Percentiles rank a stretch among this genome's conserved stretches.
These are phyloP conservation scores for Talaromyces sp. DNA, from an alignment of 2,329 filamentous ascomycete genomes.

Conservation along the genomic window DNA sequence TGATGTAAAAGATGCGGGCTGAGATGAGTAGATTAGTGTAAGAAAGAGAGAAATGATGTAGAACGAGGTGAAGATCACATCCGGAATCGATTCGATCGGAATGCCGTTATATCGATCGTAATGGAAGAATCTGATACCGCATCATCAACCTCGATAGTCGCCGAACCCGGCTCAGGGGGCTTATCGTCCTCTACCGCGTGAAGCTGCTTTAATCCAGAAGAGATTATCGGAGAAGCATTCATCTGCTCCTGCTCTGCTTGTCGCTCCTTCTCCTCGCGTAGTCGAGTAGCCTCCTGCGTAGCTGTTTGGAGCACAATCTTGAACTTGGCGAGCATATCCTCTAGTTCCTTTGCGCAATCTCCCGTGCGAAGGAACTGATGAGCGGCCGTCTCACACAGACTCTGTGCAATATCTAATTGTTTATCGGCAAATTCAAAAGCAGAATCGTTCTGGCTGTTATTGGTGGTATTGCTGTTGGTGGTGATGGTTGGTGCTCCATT, in stretches of 20 bases:
- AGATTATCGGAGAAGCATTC: not conserved
- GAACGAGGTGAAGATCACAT: constrained; percentile 10
- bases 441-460: constrained; percentile 51
- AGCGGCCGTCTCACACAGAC: constrained; percentile 78
- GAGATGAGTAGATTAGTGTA: not conserved
- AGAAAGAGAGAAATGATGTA: not conserved
- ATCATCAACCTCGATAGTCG: constrained; percentile 37
- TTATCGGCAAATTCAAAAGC: constrained; percentile 73
- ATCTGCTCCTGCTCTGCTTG: constrained; percentile 22
- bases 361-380: constrained; percentile 87
- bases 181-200: constrained; percentile 21
- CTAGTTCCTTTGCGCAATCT: constrained; percentile 74
- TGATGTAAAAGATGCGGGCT: not conserved
- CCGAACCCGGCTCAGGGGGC: constrained; percentile 20
- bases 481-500: not conserved
- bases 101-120: constrained; percentile 35
- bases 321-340: constrained; percentile 64
- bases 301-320: constrained; percentile 61
- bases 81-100: constrained; percentile 29
- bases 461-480: not conserved
- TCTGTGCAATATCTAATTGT: constrained; percentile 73
- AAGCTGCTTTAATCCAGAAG: constrained; percentile 10
- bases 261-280: constrained; percentile 50
- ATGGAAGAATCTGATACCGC: constrained; percentile 32
- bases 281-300: constrained; percentile 56